Evolutionary conservation across 208 protist species (phyloP).

Genomic region (Acanthamoeba castellanii): DNA sequence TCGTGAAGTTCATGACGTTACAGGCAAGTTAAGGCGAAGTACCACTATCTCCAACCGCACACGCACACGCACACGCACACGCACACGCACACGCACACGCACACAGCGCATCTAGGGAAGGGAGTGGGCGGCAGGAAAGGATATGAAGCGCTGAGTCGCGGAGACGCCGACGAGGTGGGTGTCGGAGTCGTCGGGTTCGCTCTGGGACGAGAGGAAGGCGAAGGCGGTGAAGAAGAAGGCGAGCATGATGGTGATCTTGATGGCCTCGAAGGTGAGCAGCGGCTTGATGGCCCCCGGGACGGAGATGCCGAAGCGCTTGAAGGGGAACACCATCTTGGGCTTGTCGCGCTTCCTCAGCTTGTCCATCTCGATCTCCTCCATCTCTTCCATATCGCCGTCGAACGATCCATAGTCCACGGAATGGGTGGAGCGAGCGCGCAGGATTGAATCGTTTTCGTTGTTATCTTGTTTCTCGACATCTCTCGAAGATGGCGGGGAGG

Average conservation of each 20-base stretch:
- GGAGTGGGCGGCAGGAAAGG: not conserved
- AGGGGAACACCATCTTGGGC: conserved; percentile 1
- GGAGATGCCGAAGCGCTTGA: conserved; percentile 36
- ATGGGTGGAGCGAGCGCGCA: not conserved
- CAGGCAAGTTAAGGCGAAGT: not conserved
- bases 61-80: not conserved
- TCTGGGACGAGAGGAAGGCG: conserved; percentile 30
- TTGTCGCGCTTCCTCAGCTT: conserved; percentile 14
- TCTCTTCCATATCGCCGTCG: not conserved
- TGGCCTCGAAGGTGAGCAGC: conserved; percentile 20
- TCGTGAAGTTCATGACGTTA: conserved; percentile 34
- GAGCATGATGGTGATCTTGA: conserved; percentile 58
- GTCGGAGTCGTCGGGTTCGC: conserved; percentile 43
- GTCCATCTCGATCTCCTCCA: conserved; percentile 10
- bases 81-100: not conserved
- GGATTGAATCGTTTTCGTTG: not conserved
- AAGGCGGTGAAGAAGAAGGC: conserved; percentile 32
- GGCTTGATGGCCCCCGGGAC: not conserved
- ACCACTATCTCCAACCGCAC: not conserved
- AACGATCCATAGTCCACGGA: conserved; percentile 15
- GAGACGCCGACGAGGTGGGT: conserved; percentile 40
- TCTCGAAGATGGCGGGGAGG: not conserved
- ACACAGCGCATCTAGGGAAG: not conserved
- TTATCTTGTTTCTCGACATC: not conserved
- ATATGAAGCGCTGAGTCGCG: not conserved